These are phyloP conservation scores for Coniosporium apollinis DNA, from an alignment of 495 filamentous ascomycete genomes.

Conservation along the genomic window DNA sequence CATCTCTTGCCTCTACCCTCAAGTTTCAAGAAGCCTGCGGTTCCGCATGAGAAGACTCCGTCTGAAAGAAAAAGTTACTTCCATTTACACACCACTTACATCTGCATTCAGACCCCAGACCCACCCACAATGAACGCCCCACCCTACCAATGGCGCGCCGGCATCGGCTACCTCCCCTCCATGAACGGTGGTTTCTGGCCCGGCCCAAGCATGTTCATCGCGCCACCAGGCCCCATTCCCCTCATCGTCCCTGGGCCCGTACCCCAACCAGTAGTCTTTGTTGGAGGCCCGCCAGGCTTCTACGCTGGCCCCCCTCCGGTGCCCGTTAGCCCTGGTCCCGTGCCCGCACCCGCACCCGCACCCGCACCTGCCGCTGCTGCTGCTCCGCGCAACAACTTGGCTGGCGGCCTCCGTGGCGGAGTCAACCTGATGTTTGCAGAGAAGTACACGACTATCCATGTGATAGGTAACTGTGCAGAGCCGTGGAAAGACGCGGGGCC, in stretches of 20 bases:
- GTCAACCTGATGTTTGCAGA: conserved; percentile 1
- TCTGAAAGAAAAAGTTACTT: too few relatives aligned
- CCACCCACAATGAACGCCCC: neutral
- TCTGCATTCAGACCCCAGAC: too few relatives aligned
- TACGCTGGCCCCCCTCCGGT: neutral
- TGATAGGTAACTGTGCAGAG: neutral
- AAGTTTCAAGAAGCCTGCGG: too few relatives aligned
- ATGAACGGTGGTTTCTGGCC: too few relatives aligned
- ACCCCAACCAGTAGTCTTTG: too few relatives aligned
- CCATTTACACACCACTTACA: too few relatives aligned
- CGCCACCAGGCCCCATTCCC: too few relatives aligned
- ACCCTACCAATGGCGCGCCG: neutral
- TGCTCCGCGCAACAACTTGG: neutral
- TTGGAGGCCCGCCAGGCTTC: neutral
- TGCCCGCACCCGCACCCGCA: neutral
- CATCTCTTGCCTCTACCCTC: too few relatives aligned
- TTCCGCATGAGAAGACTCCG: too few relatives aligned
- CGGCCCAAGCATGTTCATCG: too few relatives aligned
- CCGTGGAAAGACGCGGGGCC: neutral
- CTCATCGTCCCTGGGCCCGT: too few relatives aligned
- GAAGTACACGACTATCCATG: neutral
- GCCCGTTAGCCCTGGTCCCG: neutral
- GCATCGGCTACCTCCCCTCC: neutral
- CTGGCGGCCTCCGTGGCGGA: neutral
- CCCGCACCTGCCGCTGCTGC: too few relatives aligned